Evolutionary conservation across 2,329 filamentous ascomycete species (phyloP).

Genomic region (Thielaviopsis populi): DNA sequence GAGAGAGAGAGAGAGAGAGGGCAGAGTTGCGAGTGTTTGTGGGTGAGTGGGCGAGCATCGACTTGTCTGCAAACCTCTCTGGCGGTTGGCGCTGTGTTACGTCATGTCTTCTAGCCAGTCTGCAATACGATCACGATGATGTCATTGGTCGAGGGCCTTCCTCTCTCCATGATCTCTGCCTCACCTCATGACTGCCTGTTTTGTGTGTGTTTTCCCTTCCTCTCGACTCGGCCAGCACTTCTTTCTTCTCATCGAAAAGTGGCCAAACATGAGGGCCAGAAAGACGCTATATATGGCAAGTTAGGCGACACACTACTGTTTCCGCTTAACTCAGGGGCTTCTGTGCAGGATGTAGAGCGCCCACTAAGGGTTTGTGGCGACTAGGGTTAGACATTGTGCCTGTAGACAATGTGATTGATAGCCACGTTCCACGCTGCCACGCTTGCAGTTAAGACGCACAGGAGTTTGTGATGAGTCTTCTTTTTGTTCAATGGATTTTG

Average conservation of each 20-base stretch:
- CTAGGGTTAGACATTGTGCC: background rate
- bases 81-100: background rate
- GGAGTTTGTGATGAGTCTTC: too few relatives aligned
- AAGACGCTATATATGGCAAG: background rate
- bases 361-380: background rate
- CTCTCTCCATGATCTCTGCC: background rate
- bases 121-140: background rate
- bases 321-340: slow-evolving; percentile 9
- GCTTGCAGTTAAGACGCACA: too few relatives aligned
- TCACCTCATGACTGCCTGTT: background rate
- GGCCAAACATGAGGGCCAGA: background rate
- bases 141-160: background rate
- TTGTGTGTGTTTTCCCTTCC: background rate
- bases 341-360: background rate
- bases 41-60: too few relatives aligned
- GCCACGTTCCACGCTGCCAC: background rate
- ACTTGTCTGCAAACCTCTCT: too few relatives aligned
- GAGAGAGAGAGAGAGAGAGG: too few relatives aligned
- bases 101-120: background rate
- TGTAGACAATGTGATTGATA: background rate
- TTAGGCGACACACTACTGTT: slow-evolving; percentile 3
- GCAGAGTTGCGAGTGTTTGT: too few relatives aligned
- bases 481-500: too few relatives aligned
- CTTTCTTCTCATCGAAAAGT: background rate
- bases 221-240: background rate